These are phyloP conservation scores for Dichomitus squalens DNA, from an alignment of 1,284 basidiomycete genomes.

Conservation along the genomic window DNA sequence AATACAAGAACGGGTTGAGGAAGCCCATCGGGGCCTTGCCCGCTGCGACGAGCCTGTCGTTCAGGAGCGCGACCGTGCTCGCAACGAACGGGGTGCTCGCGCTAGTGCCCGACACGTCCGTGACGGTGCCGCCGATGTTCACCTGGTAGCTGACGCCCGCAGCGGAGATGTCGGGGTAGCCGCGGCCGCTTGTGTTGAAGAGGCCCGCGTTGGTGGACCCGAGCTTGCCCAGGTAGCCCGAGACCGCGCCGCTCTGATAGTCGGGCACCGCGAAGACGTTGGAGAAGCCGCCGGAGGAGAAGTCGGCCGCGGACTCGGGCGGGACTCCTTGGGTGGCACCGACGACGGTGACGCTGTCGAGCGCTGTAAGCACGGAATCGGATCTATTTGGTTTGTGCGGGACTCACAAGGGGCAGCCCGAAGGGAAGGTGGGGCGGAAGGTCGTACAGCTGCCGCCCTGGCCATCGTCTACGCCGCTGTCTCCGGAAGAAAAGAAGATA, in stretches of 20 bases:
- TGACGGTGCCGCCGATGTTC: conserved; percentile 47
- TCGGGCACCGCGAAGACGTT: conserved; percentile 42
- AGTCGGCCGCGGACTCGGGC: conserved; percentile 24
- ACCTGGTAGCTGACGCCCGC: conserved; percentile 50
- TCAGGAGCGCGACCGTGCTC: conserved; percentile 57
- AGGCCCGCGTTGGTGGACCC: conserved; percentile 44
- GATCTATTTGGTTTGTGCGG: neutral
- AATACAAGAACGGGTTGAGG: conserved; percentile 63
- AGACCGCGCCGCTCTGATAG: conserved; percentile 42
- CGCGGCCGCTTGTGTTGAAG: conserved; percentile 29
- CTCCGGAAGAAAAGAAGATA: conserved; percentile 64
- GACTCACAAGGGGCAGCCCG: conserved; percentile 40
- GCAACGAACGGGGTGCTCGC: conserved; percentile 63
- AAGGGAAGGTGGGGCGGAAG: conserved; percentile 68
- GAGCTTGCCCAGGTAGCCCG: conserved; percentile 28
- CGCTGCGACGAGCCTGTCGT: conserved; percentile 55
- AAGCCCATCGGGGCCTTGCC: conserved; percentile 58
- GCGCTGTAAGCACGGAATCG: neutral
- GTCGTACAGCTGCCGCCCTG: conserved; percentile 54
- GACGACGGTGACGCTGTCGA: conserved; percentile 52
- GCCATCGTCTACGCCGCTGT: conserved; percentile 61
- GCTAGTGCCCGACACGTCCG: conserved; percentile 59
- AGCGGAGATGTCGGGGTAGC: conserved; percentile 30
- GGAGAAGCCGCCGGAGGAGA: conserved; percentile 64
- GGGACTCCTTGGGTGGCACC: conserved; percentile 56